Conservation (phyloP, 2,329 filamentous ascomycete species). For the Atkinsonella texensis region DNA sequence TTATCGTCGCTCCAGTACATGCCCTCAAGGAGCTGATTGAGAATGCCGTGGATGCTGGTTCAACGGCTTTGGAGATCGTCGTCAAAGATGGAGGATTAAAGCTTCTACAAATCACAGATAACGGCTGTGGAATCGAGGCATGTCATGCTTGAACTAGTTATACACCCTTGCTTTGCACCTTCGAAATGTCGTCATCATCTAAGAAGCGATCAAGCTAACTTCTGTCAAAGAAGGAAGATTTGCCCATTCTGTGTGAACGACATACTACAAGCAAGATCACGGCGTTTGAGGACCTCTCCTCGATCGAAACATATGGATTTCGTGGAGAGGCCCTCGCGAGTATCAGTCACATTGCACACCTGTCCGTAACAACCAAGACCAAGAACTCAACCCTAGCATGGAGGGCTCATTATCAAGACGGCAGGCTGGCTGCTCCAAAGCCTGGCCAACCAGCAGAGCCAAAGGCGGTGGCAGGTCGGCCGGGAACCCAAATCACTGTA, state of each 20-base stretch:
- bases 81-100: conserved; percentile 95
- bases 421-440: conserved; percentile 70
- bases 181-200: background rate
- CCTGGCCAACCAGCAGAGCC: conserved; percentile 79
- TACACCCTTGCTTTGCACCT: background rate
- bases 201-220: background rate
- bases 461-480: conserved; percentile 74
- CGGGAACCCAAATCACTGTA: conserved; percentile 89
- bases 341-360: conserved; percentile 95
- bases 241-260: conserved; percentile 84
- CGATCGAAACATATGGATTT: conserved; percentile 94
- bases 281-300: conserved; percentile 79
- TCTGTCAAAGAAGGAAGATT: conserved; percentile 61
- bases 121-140: conserved; percentile 90
- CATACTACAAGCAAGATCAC: conserved; percentile 97
- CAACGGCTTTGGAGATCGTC: conserved; percentile 78
- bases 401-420: conserved; percentile 78
- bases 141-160: conserved; percentile 19
- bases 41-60: conserved; percentile 94
- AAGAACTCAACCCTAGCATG: conserved; percentile 79
- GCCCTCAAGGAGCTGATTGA: conserved; percentile 94
- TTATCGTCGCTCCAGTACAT: conserved; percentile 93
- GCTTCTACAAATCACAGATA: conserved; percentile 91
- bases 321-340: conserved; percentile 91
- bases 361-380: conserved; percentile 90